Percentiles rank a stretch among this genome's conserved stretches.
phyloP scores from a whole-genome alignment of 2,329 filamentous ascomycete genomes.

The Madurella fahalii region DNA sequence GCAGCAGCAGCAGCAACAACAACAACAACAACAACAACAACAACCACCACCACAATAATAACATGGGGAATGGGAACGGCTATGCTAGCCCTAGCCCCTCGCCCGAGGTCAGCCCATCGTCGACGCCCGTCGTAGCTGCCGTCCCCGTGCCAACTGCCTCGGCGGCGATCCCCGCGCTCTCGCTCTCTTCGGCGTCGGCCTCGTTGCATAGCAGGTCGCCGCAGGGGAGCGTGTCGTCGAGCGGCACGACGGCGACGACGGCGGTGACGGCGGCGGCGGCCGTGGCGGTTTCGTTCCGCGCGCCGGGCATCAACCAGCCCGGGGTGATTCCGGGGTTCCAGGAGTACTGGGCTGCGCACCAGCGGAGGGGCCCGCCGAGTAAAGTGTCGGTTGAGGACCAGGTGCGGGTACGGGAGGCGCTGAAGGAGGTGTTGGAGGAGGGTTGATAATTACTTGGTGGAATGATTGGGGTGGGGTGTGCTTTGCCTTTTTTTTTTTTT shows the following conservation, averaged over 20 bases:
- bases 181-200: constrained; percentile 4
- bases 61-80: constrained; percentile 18
- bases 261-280: constrained; percentile 23
- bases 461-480: not conserved
- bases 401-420: constrained; percentile 49
- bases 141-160: not conserved
- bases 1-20: constrained; percentile 31
- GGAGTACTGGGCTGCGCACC: constrained; percentile 49
- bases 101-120: constrained; percentile 14
- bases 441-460: not conserved
- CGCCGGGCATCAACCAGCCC: constrained; percentile 73
- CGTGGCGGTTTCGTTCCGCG: constrained; percentile 34
- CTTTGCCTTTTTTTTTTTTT: not conserved
- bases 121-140: constrained; percentile 8
- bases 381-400: constrained; percentile 55
- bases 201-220: constrained; percentile 12
- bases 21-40: constrained; percentile 31
- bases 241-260: not conserved
- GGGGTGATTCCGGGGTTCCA: constrained; percentile 71
- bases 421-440: constrained; percentile 55
- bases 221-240: constrained; percentile 27
- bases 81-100: not conserved
- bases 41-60: too few species aligned
- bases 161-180: constrained; percentile 10
- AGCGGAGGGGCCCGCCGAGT: constrained; percentile 49